A percentile compares a stretch with the other conserved stretches of the same genome.
These are phyloP conservation scores for Pseudopyricularia javanii DNA, from an alignment of 2,329 filamentous ascomycete genomes.

Conservation along the genomic window DNA sequence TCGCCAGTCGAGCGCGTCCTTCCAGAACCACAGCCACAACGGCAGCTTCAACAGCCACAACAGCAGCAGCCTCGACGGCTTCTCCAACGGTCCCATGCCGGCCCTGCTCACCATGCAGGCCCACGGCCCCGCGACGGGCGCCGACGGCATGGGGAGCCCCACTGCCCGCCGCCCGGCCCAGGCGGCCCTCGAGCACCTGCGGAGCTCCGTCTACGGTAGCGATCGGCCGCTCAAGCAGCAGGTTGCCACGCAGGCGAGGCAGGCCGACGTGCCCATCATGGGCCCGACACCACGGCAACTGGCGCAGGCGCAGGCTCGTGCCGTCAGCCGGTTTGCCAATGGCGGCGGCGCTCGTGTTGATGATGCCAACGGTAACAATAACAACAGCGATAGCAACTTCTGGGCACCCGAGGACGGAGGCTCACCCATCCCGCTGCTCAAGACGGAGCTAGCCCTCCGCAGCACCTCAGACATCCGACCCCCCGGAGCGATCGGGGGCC, in stretches of 20 bases:
- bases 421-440: slow-evolving; percentile 2
- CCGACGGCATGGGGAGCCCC: neutral
- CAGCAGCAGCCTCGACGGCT: neutral
- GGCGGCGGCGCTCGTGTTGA: neutral
- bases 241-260: neutral
- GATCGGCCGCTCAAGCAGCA: neutral
- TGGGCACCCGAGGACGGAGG: neutral
- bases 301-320: neutral
- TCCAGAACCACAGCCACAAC: neutral
- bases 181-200: neutral
- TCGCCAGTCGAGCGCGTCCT: neutral
- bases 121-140: neutral
- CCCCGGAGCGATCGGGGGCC: neutral
- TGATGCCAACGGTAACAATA: neutral
- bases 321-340: neutral
- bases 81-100: neutral
- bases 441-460: neutral
- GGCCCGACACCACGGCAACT: neutral
- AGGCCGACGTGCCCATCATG: neutral
- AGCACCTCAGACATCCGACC: neutral
- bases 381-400: neutral
- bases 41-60: neutral
- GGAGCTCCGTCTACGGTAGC: neutral
- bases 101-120: neutral
- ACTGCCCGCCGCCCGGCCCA: neutral